Base-by-base conservation (phyloP, 495 filamentous ascomycete genomes). In the Penicillium bialowiezense region DNA sequence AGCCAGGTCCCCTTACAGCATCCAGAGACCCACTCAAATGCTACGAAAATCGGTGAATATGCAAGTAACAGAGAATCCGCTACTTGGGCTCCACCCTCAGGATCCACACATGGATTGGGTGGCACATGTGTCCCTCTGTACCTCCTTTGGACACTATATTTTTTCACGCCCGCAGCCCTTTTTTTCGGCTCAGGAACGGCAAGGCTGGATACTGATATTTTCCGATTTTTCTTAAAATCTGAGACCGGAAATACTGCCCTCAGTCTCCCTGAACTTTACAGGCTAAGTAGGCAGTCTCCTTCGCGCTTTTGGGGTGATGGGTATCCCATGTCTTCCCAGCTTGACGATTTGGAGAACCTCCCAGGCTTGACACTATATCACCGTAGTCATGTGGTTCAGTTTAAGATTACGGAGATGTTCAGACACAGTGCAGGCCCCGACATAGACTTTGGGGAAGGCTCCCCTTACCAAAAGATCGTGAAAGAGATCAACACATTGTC, bases 331-430 rank as follows among this genome's bases (percentile, higher is more conserved):
- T 50, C 64, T n/a, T 60, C 64, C 15, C 64, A 56, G 13, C 36
- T 69, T 23, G 66, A 69, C 48, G 66, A 69, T 19, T 26, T 65
- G 32, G 66, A 69, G 40, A 69, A 69, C 38, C 57, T 65, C 10
- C 54, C 62, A 2, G 54, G 52, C 7, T 46, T 63, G 29, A 62
- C 58, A 9, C 41, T 66, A 8, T 62, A 66, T 40, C 62, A 70
- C 41, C 56, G 43, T 14, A 63, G 58, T 36, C 66, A 67, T 44
- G 56, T 67, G 14, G 34, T 61, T 5, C 55, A 68, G 34, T 64
- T 66, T 48, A 54, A 57, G 26, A 64, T 63, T 28, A 64, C 62
- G 1, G 62, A 67, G 36, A 36, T 62, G 10, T 60, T 54, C 42
- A 54, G 55, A 43, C 52, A 51, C 7, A 49, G 57, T 1, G 10